These are phyloP conservation scores for Pseudogymnoascus sp. DNA, from an alignment of 2,329 filamentous ascomycete species.

Conservation along the genomic window DNA sequence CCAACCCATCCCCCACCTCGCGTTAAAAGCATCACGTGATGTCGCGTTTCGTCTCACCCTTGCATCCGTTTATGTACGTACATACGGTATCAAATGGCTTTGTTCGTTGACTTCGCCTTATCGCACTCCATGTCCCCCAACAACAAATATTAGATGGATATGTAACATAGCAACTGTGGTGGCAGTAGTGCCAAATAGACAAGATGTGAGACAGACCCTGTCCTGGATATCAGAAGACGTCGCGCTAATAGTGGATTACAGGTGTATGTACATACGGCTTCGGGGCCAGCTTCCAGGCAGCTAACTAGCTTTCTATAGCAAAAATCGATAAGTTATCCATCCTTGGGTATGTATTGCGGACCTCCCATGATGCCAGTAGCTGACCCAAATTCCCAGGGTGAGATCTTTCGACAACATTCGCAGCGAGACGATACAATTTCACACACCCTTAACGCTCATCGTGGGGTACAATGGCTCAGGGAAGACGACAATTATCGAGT, in stretches of 20 bases:
- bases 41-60: not conserved
- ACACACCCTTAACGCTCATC: constrained; percentile 86
- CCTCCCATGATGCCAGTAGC: not conserved
- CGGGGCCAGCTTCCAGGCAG: not conserved
- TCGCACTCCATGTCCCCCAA: not conserved
- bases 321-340: constrained; percentile 88
- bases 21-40: not conserved
- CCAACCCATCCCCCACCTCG: not conserved
- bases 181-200: constrained; percentile 1
- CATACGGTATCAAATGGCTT: not conserved
- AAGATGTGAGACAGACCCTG: not conserved
- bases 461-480: constrained; percentile 96
- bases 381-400: constrained; percentile 39
- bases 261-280: constrained; percentile 1
- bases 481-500: constrained; percentile 98
- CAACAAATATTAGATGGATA: not conserved
- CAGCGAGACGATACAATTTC: constrained; percentile 77
- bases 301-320: constrained; percentile 44
- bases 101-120: not conserved
- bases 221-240: not conserved
- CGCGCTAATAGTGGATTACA: constrained; percentile 1
- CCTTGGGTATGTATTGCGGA: constrained; percentile 27
- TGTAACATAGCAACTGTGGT: constrained; percentile 3
- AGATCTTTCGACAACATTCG: constrained; percentile 77
- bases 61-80: constrained; percentile 6